Conservation (phyloP, 2,329 filamentous ascomycete genomes). For the Emmonsiellopsis sp. region DNA sequence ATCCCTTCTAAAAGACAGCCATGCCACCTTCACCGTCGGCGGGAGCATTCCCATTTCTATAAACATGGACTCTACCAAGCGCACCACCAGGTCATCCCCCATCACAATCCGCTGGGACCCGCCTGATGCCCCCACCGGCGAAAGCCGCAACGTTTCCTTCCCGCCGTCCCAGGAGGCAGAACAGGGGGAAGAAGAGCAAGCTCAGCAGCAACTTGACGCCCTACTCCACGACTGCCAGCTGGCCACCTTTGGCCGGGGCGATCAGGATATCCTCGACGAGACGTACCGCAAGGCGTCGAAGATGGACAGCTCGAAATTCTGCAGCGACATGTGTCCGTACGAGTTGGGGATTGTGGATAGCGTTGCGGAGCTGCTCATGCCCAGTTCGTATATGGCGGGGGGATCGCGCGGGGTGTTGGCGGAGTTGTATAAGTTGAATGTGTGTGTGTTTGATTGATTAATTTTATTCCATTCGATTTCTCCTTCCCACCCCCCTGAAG, state of each 20-base stretch:
- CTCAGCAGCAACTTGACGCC: no score
- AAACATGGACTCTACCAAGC: no score
- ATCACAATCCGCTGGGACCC: no score
- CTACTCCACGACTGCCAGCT: conserved; percentile 25
- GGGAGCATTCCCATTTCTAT: no score
- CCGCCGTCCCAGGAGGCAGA: no score
- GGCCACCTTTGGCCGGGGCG: conserved; percentile 41
- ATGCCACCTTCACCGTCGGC: no score
- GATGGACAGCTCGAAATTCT: conserved; percentile 41
- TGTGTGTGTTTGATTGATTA: conserved; percentile 25
- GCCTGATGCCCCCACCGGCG: no score
- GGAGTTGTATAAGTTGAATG: conserved; percentile 52
- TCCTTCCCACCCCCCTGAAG: neutral
- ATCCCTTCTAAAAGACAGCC: no score
- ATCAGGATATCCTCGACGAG: conserved; percentile 43
- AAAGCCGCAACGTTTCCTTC: no score
- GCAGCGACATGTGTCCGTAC: conserved; percentile 44
- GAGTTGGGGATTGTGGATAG: conserved; percentile 44
- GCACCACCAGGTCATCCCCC: no score
- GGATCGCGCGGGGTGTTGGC: conserved; percentile 34
- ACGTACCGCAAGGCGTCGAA: conserved; percentile 46
- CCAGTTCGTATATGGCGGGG: conserved; percentile 14
- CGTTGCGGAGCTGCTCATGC: conserved; percentile 40
- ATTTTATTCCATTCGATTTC: neutral
- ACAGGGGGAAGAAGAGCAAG: no score